These are phyloP conservation scores for Pichia sp. DNA, from an alignment of 1,139 yeast genomes.

Conservation along the genomic window DNA sequence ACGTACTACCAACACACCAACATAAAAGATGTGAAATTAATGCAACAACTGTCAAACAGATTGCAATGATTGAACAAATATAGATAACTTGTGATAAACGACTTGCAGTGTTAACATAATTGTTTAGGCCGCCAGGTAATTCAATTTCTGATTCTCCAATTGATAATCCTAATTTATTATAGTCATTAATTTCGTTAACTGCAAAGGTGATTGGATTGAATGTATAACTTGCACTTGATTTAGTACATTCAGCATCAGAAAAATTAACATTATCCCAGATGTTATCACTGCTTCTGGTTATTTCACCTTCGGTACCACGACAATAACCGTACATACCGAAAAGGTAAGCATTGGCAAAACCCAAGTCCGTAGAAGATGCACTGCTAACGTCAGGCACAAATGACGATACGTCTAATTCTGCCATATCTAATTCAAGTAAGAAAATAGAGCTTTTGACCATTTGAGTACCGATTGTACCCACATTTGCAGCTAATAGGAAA, in stretches of 20 bases:
- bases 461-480: conserved; percentile 25
- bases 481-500: conserved; percentile 14
- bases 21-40: conserved; percentile 33
- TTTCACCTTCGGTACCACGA: conserved; percentile 38
- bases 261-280: conserved; percentile 28
- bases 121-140: conserved; percentile 31
- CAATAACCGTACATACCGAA: conserved; percentile 74
- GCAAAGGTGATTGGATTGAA: conserved; percentile 50
- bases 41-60: conserved; percentile 35
- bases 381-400: conserved; percentile 15
- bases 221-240: conserved; percentile 40
- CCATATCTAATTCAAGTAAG: conserved; percentile 36
- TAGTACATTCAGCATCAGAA: conserved; percentile 50
- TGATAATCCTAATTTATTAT: conserved; percentile 20
- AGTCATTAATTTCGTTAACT: conserved; percentile 33
- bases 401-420: conserved; percentile 22
- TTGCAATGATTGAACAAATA: conserved; percentile 40
- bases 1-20: conserved; percentile 27
- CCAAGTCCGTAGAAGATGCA: conserved; percentile 31
- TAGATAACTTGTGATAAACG: conserved; percentile 41
- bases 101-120: conserved; percentile 31
- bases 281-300: conserved; percentile 12
- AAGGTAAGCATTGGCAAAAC: conserved; percentile 56
- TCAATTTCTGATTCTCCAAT: conserved; percentile 14
- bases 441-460: conserved; percentile 35